A percentile compares a stretch with the other conserved stretches of the same genome.
Conservation (phyloP, 2,329 filamentous ascomycete species). For the Nigrograna mackinnonii region DNA sequence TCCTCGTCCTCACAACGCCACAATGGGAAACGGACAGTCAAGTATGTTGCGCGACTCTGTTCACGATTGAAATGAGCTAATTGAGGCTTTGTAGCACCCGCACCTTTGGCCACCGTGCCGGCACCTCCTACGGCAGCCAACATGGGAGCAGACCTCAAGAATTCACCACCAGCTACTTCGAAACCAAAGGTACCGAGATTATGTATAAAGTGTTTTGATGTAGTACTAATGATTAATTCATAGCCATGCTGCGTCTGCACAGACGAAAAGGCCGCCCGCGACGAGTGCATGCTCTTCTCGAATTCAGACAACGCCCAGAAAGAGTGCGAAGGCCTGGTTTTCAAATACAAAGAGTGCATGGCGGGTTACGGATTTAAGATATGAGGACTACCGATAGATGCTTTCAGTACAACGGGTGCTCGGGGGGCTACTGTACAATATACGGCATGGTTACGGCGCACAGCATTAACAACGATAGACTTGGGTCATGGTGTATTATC, state of each 20-base stretch:
- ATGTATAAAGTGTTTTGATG: neutral
- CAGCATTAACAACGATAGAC: slow-evolving; percentile 20
- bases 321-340: slow-evolving; percentile 81
- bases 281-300: slow-evolving; percentile 99
- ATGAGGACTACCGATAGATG: slow-evolving; percentile 12
- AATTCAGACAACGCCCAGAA: slow-evolving; percentile 77
- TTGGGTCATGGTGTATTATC: slow-evolving; percentile 9
- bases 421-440: slow-evolving; percentile 29
- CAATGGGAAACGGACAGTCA: slow-evolving; percentile 38
- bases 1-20: slow-evolving; percentile 11
- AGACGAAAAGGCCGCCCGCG: slow-evolving; percentile 85
- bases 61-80: slow-evolving; percentile 13
- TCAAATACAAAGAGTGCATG: slow-evolving; percentile 91
- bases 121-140: slow-evolving; percentile 41
- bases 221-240: neutral
- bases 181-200: slow-evolving; percentile 47
- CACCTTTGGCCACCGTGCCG: slow-evolving; percentile 12
- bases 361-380: slow-evolving; percentile 84
- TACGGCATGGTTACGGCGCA: slow-evolving; percentile 33
- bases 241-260: slow-evolving; percentile 99
- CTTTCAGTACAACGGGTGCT: slow-evolving; percentile 1
- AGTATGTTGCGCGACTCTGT: slow-evolving; percentile 4
- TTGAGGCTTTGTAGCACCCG: slow-evolving; percentile 22
- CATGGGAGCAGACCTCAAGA: slow-evolving; percentile 50
- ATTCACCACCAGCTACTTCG: slow-evolving; percentile 35